phyloP scores from a whole-genome alignment of 1,284 basidiomycete species.

The Trametes sp. region DNA sequence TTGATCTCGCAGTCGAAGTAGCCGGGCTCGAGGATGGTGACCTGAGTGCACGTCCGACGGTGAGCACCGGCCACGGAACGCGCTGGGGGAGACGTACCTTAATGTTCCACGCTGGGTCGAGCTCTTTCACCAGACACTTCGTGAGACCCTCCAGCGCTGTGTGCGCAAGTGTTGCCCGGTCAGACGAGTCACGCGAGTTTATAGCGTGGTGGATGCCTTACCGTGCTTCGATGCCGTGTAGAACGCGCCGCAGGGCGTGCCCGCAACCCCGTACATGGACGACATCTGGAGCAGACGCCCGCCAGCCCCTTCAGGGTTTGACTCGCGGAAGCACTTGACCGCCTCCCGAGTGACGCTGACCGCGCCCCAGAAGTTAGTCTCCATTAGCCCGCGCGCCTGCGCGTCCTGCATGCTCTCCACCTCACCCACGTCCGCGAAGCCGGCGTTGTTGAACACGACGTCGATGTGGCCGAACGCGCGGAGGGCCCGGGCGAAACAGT shows the following conservation, averaged over 20 bases:
- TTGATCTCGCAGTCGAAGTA: conserved; percentile 1
- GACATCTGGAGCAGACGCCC: conserved; percentile 43
- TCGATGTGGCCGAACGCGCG: conserved; percentile 49
- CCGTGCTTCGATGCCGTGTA: conserved; percentile 41
- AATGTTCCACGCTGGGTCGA: conserved; percentile 50
- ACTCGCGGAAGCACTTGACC: conserved; percentile 46
- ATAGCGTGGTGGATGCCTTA: background rate
- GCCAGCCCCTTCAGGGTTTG: conserved; percentile 39
- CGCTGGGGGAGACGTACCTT: conserved; percentile 42
- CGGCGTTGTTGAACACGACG: conserved; percentile 54
- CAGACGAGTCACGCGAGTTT: background rate
- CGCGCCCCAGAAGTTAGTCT: conserved; percentile 48
- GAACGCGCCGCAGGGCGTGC: conserved; percentile 34
- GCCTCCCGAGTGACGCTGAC: conserved; percentile 43
- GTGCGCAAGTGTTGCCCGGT: background rate
- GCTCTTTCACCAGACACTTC: conserved; percentile 40
- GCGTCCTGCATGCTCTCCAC: conserved; percentile 40
- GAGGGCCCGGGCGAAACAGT: background rate
- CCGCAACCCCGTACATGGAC: conserved; percentile 37
- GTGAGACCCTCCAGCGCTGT: conserved; percentile 42
- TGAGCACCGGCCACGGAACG: background rate
- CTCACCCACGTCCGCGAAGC: conserved; percentile 25
- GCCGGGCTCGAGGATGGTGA: background rate
- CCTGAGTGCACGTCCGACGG: background rate
- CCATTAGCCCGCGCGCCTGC: conserved; percentile 41